These are phyloP conservation scores for Eudorina sp. DNA, from an alignment of 139 green algal genomes.

Conservation along the genomic window DNA sequence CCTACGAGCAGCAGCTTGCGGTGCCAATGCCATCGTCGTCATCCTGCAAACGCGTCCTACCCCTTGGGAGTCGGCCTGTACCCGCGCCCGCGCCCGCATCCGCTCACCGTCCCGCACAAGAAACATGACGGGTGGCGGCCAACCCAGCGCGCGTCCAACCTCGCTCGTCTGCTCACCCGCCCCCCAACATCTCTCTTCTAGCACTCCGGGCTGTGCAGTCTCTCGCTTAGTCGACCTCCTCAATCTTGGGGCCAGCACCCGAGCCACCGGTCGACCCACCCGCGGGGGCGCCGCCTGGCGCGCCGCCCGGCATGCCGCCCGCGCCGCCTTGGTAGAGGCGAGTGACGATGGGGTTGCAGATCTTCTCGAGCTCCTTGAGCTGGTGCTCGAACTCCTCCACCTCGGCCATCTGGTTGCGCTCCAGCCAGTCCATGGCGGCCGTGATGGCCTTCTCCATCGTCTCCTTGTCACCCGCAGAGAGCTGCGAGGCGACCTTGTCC, in stretches of 20 bases:
- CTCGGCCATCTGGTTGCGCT: constrained; percentile 96
- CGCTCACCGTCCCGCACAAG: too few relatives aligned
- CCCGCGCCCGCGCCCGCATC: too few relatives aligned
- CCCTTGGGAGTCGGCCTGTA: too few relatives aligned
- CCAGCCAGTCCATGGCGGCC: constrained; percentile 93
- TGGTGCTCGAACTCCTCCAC: constrained; percentile 98
- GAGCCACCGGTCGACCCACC: constrained; percentile 26
- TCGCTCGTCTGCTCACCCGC: too few relatives aligned
- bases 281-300: constrained; percentile 27
- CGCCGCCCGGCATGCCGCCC: constrained; percentile 59
- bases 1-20: too few relatives aligned
- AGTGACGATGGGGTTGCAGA: constrained; percentile 95
- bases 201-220: too few relatives aligned
- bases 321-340: constrained; percentile 80
- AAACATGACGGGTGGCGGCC: too few relatives aligned
- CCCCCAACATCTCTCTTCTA: too few relatives aligned
- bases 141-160: too few relatives aligned
- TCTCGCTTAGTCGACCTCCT: constrained; percentile 91
- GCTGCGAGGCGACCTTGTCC: constrained; percentile 77
- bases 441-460: constrained; percentile 91
- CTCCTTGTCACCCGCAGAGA: constrained; percentile 86
- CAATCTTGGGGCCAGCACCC: constrained; percentile 82
- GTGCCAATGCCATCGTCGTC: too few relatives aligned
- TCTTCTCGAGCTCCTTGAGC: constrained; percentile 96
- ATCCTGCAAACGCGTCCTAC: too few relatives aligned